These are phyloP conservation scores for Gamarada debralockiae DNA, from an alignment of 495 filamentous ascomycete species.

Conservation along the genomic window DNA sequence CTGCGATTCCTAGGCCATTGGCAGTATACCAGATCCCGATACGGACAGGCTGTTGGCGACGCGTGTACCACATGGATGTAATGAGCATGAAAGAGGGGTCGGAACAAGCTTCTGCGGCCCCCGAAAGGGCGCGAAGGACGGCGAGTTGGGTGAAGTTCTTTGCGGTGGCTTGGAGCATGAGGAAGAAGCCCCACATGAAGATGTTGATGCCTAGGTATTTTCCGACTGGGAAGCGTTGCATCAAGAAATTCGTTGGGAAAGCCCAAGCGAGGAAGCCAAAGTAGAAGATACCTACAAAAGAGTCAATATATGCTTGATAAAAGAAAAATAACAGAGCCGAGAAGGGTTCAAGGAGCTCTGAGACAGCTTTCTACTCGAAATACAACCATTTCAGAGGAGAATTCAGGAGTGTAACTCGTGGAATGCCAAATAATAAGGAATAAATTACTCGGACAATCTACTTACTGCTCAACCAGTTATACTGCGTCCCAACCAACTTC, in stretches of 20 bases:
- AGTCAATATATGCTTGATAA: no score
- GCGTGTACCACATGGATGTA: neutral
- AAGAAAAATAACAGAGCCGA: no score
- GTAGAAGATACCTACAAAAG: no score
- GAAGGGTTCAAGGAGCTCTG: no score
- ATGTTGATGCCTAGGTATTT: slow-evolving; percentile 57
- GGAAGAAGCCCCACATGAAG: slow-evolving; percentile 47
- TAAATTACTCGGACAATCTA: no score
- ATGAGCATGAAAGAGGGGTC: slow-evolving; percentile 2
- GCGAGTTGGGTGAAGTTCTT: neutral
- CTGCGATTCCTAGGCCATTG: neutral
- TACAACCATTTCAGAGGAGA: no score
- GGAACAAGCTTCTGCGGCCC: neutral
- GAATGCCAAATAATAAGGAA: no score
- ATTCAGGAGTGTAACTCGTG: no score
- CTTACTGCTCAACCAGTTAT: slow-evolving; percentile 34
- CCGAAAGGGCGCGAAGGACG: neutral
- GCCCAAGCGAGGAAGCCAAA: no score
- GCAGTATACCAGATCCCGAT: slow-evolving; percentile 10
- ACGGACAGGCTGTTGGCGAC: neutral
- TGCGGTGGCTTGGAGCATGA: slow-evolving; percentile 23
- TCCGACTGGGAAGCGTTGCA: slow-evolving; percentile 54
- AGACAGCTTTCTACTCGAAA: no score
- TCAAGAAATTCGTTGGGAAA: slow-evolving; percentile 47
- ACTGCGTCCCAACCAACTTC: slow-evolving; percentile 45